Evolutionary conservation across 2,329 filamentous ascomycete species (phyloP), one percentile per base, ranked within the genome.

Genomic region (Thielaviopsis punctulata): DNA sequence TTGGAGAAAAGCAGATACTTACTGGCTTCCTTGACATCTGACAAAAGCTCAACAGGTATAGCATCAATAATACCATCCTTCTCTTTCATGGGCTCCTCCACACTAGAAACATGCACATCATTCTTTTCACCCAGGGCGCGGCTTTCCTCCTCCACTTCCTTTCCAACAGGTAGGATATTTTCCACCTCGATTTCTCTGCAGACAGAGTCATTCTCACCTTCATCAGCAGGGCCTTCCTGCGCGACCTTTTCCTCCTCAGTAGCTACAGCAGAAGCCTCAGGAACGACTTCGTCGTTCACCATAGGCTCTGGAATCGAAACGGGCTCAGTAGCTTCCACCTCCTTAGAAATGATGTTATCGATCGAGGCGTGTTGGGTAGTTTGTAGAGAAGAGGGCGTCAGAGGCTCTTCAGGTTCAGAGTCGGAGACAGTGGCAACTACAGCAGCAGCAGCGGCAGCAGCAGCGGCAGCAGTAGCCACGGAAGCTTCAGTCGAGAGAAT

Each of bases 151-250:
- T 52, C 44, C 13, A 39, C 49, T 15, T 30, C 41, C 22, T 51
- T 30, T 18, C 27, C 49, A 51, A 51, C 49, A 21, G 22, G 21
- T 10, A 27, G 12, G 21, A 45, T 18, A 45, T 44, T 45, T 25
- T 52, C 45, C 36, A 30, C n/a, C 22, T 44, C 36, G 30, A 15
- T 36, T 36, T 33, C 19, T 27, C 21, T 23, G 43, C 21, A 36
- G 19, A 49, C 39, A 18, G 48, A 36, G 48, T 22, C 22, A 49
- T 41, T 49, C 48, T 49, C 48, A 49, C 48, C 48, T 49, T 43
- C 30, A 41, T 49, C 48, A 41, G 23, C 39, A 25, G 33, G 30
- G 19, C 21, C 48, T 36, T 49, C 48, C 15, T 49, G 36, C 15
- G 21, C 6, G 21, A 5, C 22, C 15, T 49, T 22, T 18, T 49